Conservation (phyloP, 2,329 filamentous ascomycete species). For the Clarireedia sp. region DNA sequence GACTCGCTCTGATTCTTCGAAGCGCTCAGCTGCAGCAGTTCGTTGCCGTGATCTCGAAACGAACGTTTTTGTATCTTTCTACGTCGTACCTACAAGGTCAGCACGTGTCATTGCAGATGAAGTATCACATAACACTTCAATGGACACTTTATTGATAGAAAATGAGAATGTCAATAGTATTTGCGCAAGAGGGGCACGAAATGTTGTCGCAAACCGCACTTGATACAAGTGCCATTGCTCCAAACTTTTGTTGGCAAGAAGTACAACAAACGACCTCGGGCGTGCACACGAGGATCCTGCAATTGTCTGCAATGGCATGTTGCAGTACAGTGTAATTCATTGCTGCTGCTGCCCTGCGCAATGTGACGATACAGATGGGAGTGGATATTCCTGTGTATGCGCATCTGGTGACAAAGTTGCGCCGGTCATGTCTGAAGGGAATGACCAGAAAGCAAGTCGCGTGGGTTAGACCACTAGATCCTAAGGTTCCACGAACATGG, state of each 20-base stretch:
- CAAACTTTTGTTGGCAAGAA: neutral
- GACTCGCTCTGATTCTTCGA: conserved; percentile 25
- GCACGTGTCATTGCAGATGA: conserved; percentile 30
- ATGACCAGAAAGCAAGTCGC: conserved; percentile 25
- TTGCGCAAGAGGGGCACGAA: conserved; percentile 17
- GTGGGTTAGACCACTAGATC: conserved; percentile 19
- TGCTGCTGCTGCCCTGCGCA: conserved; percentile 13
- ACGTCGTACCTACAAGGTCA: conserved; percentile 28
- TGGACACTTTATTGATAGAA: conserved; percentile 20
- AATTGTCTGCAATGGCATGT: conserved; percentile 13
- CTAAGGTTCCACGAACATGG: conserved; percentile 18
- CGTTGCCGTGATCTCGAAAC: conserved; percentile 22
- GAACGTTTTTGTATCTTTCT: conserved; percentile 27
- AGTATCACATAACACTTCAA: conserved; percentile 23
- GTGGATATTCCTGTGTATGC: conserved; percentile 24
- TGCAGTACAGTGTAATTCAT: conserved; percentile 17
- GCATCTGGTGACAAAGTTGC: conserved; percentile 22
- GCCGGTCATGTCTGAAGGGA: conserved; percentile 22
- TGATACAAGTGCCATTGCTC: neutral
- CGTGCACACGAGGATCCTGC: neutral
- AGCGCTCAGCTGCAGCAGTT: conserved; percentile 30
- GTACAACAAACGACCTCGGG: neutral
- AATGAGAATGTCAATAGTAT: conserved; percentile 19
- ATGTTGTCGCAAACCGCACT: neutral
- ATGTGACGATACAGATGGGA: conserved; percentile 22